Percentiles rank a stretch among this genome's conserved stretches.
Conservation (phyloP, 441 rosid genomes). For the Gossypium schwendimanii region DNA sequence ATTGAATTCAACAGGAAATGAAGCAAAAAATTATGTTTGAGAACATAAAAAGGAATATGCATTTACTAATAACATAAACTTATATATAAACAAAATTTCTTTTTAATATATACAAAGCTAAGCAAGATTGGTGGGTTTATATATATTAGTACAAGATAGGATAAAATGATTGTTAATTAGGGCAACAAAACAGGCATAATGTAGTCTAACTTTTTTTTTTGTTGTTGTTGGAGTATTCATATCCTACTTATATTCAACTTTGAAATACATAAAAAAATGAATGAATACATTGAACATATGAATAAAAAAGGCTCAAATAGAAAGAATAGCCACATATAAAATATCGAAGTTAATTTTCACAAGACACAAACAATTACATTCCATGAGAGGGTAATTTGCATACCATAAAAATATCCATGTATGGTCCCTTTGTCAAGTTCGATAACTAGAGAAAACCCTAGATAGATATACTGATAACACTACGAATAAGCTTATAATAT, state of each 20-base stretch:
- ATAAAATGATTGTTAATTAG: neutral
- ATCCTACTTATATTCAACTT: no score
- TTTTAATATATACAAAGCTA: neutral
- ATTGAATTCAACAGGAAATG: no score
- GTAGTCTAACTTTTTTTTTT: no score
- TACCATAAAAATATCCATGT: slow-evolving; percentile 8
- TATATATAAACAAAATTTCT: no score
- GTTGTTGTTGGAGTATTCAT: no score
- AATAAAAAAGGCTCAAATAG: no score
- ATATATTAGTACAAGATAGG: neutral
- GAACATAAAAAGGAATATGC: no score
- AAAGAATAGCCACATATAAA: neutral
- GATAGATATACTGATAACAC: neutral
- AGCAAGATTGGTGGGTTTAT: slow-evolving; percentile 1
- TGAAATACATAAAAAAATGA: no score
- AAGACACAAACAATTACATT: neutral
- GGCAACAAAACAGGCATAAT: no score
- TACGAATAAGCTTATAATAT: neutral
- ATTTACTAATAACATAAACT: no score
- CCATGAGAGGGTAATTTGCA: neutral
- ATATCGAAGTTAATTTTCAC: neutral
- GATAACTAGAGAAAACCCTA: slow-evolving; percentile 11
- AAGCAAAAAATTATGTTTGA: no score
- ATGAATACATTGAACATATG: neutral
- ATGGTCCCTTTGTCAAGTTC: neutral